Evolutionary conservation across 2,329 filamentous ascomycete genomes (phyloP), one percentile per base, ranked within the genome.

Genomic region (Pseudocercospora macadamiae): DNA sequence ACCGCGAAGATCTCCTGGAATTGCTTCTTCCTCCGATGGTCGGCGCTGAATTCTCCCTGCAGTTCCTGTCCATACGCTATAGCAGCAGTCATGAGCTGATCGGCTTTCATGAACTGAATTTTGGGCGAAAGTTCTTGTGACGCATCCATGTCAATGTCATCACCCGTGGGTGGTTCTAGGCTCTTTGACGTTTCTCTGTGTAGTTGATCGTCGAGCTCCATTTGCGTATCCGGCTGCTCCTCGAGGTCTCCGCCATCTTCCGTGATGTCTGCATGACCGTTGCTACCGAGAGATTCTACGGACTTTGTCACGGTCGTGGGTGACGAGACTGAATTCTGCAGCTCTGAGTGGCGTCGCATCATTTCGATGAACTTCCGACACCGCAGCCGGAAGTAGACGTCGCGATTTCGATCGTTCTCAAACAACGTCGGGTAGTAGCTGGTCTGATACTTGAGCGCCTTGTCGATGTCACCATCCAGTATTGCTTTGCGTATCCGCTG

Each of bases 331-430:
- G 58, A 75, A 32, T 81, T 77, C 68, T 81, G 82, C 16, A 89
- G 75, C 66, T 93, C 89, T 2, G 88, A 86, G 32, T 87, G 87
- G 58, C 83, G 84, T 37, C 89, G 85, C 68, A 96, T 91, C 88
- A 99, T 93, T 74, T 99, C 95, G 61, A 97, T 88, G 73, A 97
- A 97, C 72, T 95, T 96, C 60, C 92, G 87, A 71, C 93, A 97
- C 65, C 89, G 86, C 49, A 99, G 80, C 58, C 88, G 89, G 76
- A 99, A 97, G 71, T 93, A 87, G 14, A 97, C 91, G 54, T 91
- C 86, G 55, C 90, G 86, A 69, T 96, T 91, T 39, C 66, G 52
- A 25, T 68, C 69, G 19, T 90, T 84, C 47, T 85, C 82, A 16
- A 99, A 82, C 1, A 97, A 91, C 21, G 83, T 82, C 4, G 91